Evolutionary conservation across 805 yeast genomes (phyloP).

Genomic region (Candida gorgasii): DNA sequence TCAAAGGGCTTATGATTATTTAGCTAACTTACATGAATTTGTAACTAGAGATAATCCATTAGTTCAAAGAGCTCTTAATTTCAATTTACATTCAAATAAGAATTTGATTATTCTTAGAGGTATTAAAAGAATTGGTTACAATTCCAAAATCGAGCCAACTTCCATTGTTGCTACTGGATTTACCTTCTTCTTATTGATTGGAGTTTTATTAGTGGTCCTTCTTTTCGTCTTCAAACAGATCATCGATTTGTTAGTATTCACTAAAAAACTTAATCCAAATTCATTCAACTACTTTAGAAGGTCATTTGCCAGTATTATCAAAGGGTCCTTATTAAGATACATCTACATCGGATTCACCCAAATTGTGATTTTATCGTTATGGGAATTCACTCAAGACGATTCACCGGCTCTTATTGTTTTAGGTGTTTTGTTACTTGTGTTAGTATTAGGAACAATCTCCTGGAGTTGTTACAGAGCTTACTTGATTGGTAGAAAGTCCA

Average conservation of each 20-base stretch:
- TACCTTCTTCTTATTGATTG: slow-evolving; percentile 78
- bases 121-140: slow-evolving; percentile 77
- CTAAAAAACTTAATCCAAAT: slow-evolving; percentile 51
- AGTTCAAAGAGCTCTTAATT: slow-evolving; percentile 32
- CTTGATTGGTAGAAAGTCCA: slow-evolving; percentile 62
- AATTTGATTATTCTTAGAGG: slow-evolving; percentile 78
- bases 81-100: slow-evolving; percentile 49
- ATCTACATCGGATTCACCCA: slow-evolving; percentile 86
- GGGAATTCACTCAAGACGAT: slow-evolving; percentile 83
- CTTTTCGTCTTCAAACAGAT: slow-evolving; percentile 56
- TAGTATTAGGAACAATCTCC: slow-evolving; percentile 58
- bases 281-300: slow-evolving; percentile 51
- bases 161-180: slow-evolving; percentile 84
- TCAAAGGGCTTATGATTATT: slow-evolving; percentile 57
- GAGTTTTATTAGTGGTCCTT: slow-evolving; percentile 65
- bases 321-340: slow-evolving; percentile 79
- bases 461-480: slow-evolving; percentile 69
- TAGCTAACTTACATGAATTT: slow-evolving; percentile 24
- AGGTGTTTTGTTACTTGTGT: slow-evolving; percentile 68
- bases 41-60: slow-evolving; percentile 11
- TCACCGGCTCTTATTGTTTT: slow-evolving; percentile 87
- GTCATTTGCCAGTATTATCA: slow-evolving; percentile 61
- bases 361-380: slow-evolving; percentile 71
- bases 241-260: slow-evolving; percentile 47
- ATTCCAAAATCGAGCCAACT: slow-evolving; percentile 77